Evolutionary conservation across 73 alveolate genomes (phyloP).

Genomic region (Paramecium sexaurelia): DNA sequence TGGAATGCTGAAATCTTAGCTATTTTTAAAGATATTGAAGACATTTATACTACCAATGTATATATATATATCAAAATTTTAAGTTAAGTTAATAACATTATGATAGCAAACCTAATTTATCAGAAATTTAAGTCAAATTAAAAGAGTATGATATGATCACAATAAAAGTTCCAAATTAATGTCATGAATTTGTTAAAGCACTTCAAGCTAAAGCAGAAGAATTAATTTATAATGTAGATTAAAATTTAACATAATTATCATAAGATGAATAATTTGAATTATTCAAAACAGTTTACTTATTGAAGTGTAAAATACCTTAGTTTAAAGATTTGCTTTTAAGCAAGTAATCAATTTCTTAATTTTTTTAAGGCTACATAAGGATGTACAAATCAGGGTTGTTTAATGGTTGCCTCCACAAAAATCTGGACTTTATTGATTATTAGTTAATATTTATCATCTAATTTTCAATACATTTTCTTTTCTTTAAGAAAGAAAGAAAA

Average conservation of each 20-base stretch:
- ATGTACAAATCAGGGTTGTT: background rate
- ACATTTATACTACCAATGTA: background rate
- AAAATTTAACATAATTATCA: background rate
- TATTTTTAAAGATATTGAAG: background rate
- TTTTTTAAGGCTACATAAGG: background rate
- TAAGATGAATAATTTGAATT: constrained; percentile 22
- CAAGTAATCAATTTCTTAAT: background rate
- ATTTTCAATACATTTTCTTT: too few relatives aligned
- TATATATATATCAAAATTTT: background rate
- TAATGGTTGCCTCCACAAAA: background rate
- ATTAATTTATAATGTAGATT: background rate
- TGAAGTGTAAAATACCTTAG: constrained; percentile 6
- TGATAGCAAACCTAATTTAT: constrained; percentile 36
- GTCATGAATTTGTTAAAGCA: background rate
- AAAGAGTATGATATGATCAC: background rate
- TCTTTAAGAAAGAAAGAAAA: too few relatives aligned
- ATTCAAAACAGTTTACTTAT: background rate
- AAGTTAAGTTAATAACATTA: constrained; percentile 17
- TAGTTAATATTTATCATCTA: background rate
- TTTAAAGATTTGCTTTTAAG: background rate
- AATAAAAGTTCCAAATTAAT: background rate
- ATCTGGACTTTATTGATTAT: background rate
- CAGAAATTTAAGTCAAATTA: background rate
- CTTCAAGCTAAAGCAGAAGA: background rate
- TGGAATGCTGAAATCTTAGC: background rate